Evolutionary conservation across 2,329 filamentous ascomycete genomes (phyloP), one percentile per base, ranked within the genome.

Genomic region (Emergomyces orientalis): DNA sequence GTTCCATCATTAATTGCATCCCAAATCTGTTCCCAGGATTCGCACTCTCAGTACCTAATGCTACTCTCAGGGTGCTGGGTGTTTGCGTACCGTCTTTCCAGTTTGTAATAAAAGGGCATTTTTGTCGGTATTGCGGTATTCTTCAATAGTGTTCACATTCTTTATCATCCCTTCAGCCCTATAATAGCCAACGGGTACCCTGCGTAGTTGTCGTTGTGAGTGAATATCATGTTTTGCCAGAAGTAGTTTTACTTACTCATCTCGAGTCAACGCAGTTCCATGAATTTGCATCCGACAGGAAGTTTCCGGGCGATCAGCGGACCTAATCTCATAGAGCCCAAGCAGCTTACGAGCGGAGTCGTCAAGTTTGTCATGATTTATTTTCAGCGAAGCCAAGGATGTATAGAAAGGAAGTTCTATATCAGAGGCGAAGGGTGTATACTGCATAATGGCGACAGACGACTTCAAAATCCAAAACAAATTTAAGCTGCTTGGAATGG

Each of bases 331-430:
- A 74, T 99, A 99, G 52, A 96, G 78, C 3, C 94, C 94, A 37
- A 96, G 82, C 2, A 97, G 83, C 64, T 88, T 87, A 54, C 93
- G 89, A 30, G 91, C 89, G 11, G 92, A 96, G 75, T 96, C 93
- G 78, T 97, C 90, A 60, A 99, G 89, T 78, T 92, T 96, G 79
- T 97, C 94, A 82, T 96, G 88, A 75, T 97, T 91, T 73, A 99
- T 91, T 78, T 99, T 99, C 68, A 88, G 89, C 6, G 88, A 86
- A 64, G 95, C 94, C n/a, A 99, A 84, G 5, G 91, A 88, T 55
- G 90, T 88, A 74, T 97, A 99, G 77, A 99, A 99, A 54, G 91
- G 90, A 52, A 97, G 82, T 74, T 99, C 94, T 72, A 97, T 91
- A 77, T 97, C 91, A 58, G 93, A 96, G 49, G 88, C 85, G 81